A percentile compares a stretch with the other conserved stretches of the same genome.
These are phyloP conservation scores for Mycena venus DNA, from an alignment of 768 basidiomycete genomes.

Conservation along the genomic window DNA sequence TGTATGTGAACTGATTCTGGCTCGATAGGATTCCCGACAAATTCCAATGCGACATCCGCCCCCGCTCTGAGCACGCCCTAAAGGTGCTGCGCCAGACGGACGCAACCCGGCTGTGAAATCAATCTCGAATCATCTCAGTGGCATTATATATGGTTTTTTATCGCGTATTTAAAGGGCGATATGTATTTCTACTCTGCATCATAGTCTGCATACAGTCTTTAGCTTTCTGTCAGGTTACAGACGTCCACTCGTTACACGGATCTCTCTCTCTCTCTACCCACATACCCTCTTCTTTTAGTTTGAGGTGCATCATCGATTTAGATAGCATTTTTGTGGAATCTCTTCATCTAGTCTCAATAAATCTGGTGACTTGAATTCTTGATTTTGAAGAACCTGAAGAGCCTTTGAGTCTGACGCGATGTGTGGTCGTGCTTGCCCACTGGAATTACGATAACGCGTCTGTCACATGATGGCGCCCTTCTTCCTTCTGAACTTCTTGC, in stretches of 20 bases:
- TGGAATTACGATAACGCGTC: not conserved
- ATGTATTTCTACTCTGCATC: constrained; percentile 26
- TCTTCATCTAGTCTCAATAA: too few relatives aligned
- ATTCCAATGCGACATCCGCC: constrained; percentile 64
- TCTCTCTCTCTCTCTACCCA: not conserved
- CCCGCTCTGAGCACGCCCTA: constrained; percentile 60
- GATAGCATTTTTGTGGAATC: not conserved
- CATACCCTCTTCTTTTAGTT: not conserved
- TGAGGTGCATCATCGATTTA: not conserved
- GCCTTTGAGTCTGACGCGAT: too few relatives aligned
- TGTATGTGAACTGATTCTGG: not conserved
- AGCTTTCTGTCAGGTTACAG: constrained; percentile 21
- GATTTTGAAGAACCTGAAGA: too few relatives aligned
- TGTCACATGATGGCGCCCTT: not conserved
- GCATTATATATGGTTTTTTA: constrained; percentile 27
- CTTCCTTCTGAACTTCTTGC: not conserved
- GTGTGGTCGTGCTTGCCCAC: not conserved
- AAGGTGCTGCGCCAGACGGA: constrained; percentile 54
- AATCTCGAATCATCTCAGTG: not conserved
- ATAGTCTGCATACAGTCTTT: not conserved
- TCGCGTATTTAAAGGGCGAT: constrained; percentile 34
- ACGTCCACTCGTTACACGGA: constrained; percentile 15
- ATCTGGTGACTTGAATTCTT: too few relatives aligned
- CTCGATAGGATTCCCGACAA: constrained; percentile 57
- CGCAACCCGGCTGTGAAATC: constrained; percentile 24